Percentiles rank a stretch among this genome's conserved stretches.
Evolutionary conservation across 192 early-diverging fungal species (phyloP).

Genomic region (Linnemannia hyalina): DNA sequence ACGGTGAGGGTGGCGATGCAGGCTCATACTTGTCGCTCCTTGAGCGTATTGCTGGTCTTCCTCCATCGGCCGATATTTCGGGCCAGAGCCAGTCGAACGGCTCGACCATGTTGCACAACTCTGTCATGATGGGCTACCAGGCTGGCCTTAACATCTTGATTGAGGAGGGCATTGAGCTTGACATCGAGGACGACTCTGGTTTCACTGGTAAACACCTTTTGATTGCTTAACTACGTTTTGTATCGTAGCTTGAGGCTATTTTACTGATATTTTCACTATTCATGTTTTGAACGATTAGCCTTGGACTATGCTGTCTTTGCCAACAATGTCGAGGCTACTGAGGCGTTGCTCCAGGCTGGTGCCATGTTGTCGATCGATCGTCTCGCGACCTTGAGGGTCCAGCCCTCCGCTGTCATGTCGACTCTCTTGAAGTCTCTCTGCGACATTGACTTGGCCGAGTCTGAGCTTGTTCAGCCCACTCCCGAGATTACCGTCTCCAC

Average conservation of each 20-base stretch:
- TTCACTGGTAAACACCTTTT: constrained; percentile 35
- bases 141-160: constrained; percentile 41
- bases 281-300: constrained; percentile 14
- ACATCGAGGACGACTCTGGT: constrained; percentile 48
- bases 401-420: constrained; percentile 27
- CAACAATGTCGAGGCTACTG: constrained; percentile 40
- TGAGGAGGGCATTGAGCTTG: constrained; percentile 54
- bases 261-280: background rate
- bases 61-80: constrained; percentile 49
- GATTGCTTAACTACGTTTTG: background rate
- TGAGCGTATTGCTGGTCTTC: constrained; percentile 47
- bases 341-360: constrained; percentile 29
- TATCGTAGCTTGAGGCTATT: background rate
- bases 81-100: constrained; percentile 46
- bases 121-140: constrained; percentile 40
- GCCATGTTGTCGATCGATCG: constrained; percentile 35
- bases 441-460: constrained; percentile 11
- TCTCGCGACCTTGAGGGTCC: constrained; percentile 10
- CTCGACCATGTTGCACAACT: constrained; percentile 51
- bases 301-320: constrained; percentile 52
- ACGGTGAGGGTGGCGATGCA: constrained; percentile 38
- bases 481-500: background rate
- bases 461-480: background rate
- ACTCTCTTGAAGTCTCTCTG: constrained; percentile 24
- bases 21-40: constrained; percentile 42